Evolutionary conservation across 306 rosid genomes (phyloP), one percentile per base, ranked within the genome.

Genomic region (Castanopsis chinensis): DNA sequence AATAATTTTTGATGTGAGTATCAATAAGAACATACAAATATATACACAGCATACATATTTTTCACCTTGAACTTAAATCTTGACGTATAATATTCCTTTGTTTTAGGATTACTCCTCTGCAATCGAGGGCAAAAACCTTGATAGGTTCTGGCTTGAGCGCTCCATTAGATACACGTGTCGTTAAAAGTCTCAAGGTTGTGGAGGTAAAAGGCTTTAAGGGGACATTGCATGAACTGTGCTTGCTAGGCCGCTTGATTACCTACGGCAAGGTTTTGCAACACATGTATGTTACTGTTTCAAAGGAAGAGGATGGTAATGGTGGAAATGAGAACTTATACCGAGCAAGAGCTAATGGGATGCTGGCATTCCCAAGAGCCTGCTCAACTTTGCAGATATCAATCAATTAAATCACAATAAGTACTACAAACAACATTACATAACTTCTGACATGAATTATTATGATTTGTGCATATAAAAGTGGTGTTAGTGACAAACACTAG

Each of bases 61-160:
- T 6, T 37, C 20, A 15, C 23, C 37, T 4, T 7, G 61, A 0
- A 23, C 17, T 1, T 30, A 28, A 32, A 3, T 12, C 20, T 43
- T 41, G 53, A 68, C 12, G 32, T 37, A 1, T 25, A 13, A 33
- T 7, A 20, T 41, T 37, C 20, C 2, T 8, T 51, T 23, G 8
- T 71, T 51, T 71, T 55, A 88, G 90, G 85, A 55, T 4, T 85
- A 87, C 57, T 13, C 12, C 1, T 55, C 60, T 58, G 91, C 91
- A 3, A 58, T 35, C 17, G 3, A 1, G 7, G 3, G 45, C 1
- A 11, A 85, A 6, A 25, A 79, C 21, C 33, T 20, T 1, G 3
- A 13, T 1, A 21, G 5, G 11, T 21, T 69, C 27, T 25, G 83
- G 32, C 19, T 0, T 2, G 6, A 63, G 4, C 14, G 41, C 69